Evolutionary conservation across 1,284 basidiomycete genomes (phyloP), one percentile per base, ranked within the genome.

Genomic region (Wolfiporia cocos): DNA sequence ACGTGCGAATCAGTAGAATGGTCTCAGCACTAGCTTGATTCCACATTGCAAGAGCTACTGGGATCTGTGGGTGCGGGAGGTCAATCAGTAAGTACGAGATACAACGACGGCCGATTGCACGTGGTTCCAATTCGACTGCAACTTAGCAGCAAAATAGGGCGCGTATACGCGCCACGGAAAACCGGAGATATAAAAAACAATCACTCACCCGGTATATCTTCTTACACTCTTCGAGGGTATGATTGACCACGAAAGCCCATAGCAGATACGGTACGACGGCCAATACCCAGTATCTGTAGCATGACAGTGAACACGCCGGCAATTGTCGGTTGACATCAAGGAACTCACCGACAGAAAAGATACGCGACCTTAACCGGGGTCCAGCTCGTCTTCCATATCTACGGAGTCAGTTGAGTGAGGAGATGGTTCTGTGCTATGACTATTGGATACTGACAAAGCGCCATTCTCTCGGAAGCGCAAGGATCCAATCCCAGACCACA

Each of bases 341-440:
- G 9, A 10, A 33, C 72, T 59, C 58, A 78, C 84, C 85, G 73
- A 67, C 86, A 88, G 67, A 87, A 84, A 47, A 88, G 69, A 63
- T 88, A 88, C 33, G 85, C 77, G 43, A 76, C 59, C 62, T 88
- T 88, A 56, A 86, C 84, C 33, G 84, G 82, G 31, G 83, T 86
- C 86, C 86, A 88, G 49, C 70, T 73, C 12, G 81, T 84, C 64
- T 74, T 84, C 85, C 85, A 88, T 43, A 87, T 74, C 85, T 87
- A 46, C 32, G 37, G 9, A 47, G 37, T 15, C 35, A 51, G 33
- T 48, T 46, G 34, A 35, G 12, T 18, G 30, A 38, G 40, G 34
- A 35, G 32, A 44, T 43, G 14, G 14, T 26, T 15, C 17, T 14
- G 34, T n/a, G 11, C 4, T 6, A 14, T 5, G 7, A 11, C 9